phyloP scores from a whole-genome alignment of 2,329 filamentous ascomycete genomes.

The Aspergillus phoenicis region DNA sequence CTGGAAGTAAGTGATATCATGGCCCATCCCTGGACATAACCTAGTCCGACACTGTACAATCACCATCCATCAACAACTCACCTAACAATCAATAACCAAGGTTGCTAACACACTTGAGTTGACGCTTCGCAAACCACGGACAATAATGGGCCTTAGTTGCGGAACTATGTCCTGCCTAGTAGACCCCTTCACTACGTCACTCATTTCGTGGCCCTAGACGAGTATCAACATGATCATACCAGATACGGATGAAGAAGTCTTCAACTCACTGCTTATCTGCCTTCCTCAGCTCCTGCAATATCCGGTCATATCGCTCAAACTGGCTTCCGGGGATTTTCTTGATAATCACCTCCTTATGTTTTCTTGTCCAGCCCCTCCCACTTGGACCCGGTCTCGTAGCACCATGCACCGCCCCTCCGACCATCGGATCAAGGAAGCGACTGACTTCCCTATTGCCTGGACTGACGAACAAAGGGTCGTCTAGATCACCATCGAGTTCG shows the following conservation, averaged over 20 bases:
- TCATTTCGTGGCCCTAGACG: background rate
- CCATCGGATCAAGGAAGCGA: slow-evolving; percentile 22
- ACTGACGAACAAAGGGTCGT: slow-evolving; percentile 28
- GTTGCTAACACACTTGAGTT: background rate
- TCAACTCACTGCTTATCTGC: background rate
- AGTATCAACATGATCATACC: background rate
- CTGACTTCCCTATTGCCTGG: slow-evolving; percentile 29
- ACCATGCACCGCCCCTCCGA: slow-evolving; percentile 17
- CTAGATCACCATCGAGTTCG: slow-evolving; percentile 20
- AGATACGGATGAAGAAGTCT: background rate
- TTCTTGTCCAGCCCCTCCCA: slow-evolving; percentile 29
- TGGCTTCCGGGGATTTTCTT: slow-evolving; percentile 16
- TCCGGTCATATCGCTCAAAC: slow-evolving; percentile 17
- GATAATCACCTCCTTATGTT: slow-evolving; percentile 22
- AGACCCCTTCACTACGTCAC: background rate
- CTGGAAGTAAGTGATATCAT: background rate
- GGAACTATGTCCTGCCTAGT: background rate
- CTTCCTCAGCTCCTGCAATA: slow-evolving; percentile 17
- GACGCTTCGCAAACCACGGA: background rate
- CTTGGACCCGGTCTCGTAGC: slow-evolving; percentile 22
- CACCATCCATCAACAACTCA: background rate
- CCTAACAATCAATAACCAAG: background rate
- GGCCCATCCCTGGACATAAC: background rate
- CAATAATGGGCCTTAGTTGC: background rate
- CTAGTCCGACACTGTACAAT: background rate